phyloP scores from a whole-genome alignment of 2,329 filamentous ascomycete genomes.

The Tolypocladium tropicale region DNA sequence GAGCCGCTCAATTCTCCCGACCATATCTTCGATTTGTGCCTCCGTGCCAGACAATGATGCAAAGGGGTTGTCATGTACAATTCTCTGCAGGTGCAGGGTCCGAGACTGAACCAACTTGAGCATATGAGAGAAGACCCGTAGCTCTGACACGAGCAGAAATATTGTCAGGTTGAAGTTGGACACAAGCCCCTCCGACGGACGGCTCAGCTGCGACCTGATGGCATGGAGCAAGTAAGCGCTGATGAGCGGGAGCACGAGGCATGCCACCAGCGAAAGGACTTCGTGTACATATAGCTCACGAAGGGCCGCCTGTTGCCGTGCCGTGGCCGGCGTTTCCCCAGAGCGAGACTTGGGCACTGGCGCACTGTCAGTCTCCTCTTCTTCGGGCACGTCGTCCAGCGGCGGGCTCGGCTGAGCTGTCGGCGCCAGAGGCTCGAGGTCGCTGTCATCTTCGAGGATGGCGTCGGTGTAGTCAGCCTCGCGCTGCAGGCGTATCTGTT shows the following conservation, averaged over 20 bases:
- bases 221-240: slow-evolving; percentile 78
- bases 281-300: slow-evolving; percentile 67
- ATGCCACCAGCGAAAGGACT: slow-evolving; percentile 61
- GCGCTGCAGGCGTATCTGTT: slow-evolving; percentile 46
- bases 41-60: slow-evolving; percentile 16
- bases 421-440: slow-evolving; percentile 21
- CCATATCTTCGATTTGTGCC: slow-evolving; percentile 44
- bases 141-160: slow-evolving; percentile 77
- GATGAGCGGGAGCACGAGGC: slow-evolving; percentile 66
- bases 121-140: slow-evolving; percentile 72
- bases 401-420: slow-evolving; percentile 9
- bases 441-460: slow-evolving; percentile 35
- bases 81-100: slow-evolving; percentile 70
- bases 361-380: slow-evolving; percentile 15
- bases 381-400: slow-evolving; percentile 36
- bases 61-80: slow-evolving; percentile 48
- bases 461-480: slow-evolving; percentile 28
- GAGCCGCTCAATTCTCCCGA: slow-evolving; percentile 57
- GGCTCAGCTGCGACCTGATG: slow-evolving; percentile 69
- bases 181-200: slow-evolving; percentile 76
- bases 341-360: not conserved
- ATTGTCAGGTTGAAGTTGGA: slow-evolving; percentile 90
- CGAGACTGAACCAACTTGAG: slow-evolving; percentile 70
- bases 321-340: slow-evolving; percentile 8
- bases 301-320: slow-evolving; percentile 30